Evolutionary conservation across 208 protist species (phyloP), one percentile per base, ranked within the genome.

Genomic region (Leishmania lainsoni): DNA sequence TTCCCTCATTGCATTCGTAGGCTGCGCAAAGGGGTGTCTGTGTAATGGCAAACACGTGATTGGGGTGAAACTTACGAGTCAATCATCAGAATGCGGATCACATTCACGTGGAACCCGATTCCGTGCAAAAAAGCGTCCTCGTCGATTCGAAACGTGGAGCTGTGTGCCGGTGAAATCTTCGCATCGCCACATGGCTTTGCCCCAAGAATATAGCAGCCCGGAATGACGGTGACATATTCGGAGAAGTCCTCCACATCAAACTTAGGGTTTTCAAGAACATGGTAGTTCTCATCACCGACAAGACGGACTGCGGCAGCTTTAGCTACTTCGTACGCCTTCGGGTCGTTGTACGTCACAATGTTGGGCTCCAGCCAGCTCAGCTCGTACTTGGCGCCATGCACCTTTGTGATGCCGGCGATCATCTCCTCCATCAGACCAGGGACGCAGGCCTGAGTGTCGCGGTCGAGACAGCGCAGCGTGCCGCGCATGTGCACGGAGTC

Each of bases 281-380:
- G 76, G 73, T 90, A 92, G 71, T 92, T 86, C 16, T 4, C 39
- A 51, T 85, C 88, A 8, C 87, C 90, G 32, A n/a, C n/a, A n/a
- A n/a, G n/a, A n/a, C n/a, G n/a, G n/a, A n/a, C n/a, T n/a, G n/a
- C n/a, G n/a, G n/a, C n/a, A n/a, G n/a, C n/a, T n/a, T n/a, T n/a
- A n/a, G n/a, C n/a, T n/a, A n/a, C n/a, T n/a, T n/a, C 89, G 76
- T 91, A 95, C 32, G 92, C 92, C 76, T 85, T 84, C 17, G 86
- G 79, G 59, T 95, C 89, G 70, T 95, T 95, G 83, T 87, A 93
- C n/a, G 92, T 95, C 48, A 95, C 86, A 52, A 93, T 95, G 76
- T 93, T 93, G 26, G 92, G 92, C 82, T 92, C 90, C 79, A 95
- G 81, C 92, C 92, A 95, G 65, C 79, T 94, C 81, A 96, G 61